Base-by-base conservation (phyloP, 352 stramenopile species). In the Phytophthora foliorum region DNA sequence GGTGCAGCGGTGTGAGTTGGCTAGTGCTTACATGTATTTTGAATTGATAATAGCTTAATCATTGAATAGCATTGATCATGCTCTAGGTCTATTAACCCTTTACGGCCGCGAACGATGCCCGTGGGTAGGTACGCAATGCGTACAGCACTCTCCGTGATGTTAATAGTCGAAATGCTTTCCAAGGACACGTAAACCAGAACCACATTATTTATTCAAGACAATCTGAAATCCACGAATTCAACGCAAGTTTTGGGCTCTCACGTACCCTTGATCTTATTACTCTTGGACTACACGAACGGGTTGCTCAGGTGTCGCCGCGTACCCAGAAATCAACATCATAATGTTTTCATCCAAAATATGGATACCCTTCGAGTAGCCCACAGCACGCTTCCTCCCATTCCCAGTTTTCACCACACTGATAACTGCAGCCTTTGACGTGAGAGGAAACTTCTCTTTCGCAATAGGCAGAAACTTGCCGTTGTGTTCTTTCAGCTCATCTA, bases 361-460 rank as follows among this genome's bases (percentile, higher is more conserved):
- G 19, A 48, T 16, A 2, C 19, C n/a, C 14, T 48, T 63, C 21
- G 27, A 25, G 36, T n/a, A 29, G 10, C 49, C 49, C 14, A n/a
- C n/a, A 44, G 27, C 32, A 19, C 29, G 29, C 17, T 56, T 63
- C 21, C 6, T 32, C n/a, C 8, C 21, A 36, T 13, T 17, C 24
- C n/a, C 55, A 21, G 8, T 16, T 19, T 44, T 46, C 13, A 63
- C 19, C 16, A 36, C 27, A 22, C 55, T 63, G 9, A 55, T 9
- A 19, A 63, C 3, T 14, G 44, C 55, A 24, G 31, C 41, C 31
- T 63, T 63, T 7, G 42, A 63, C 17, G 7, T 3, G 21, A 53
- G 14, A 24, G 56, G 56, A 45, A 55, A 45, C 31, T 63, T 63
- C 11, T 55, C 17, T 21, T 54, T 46, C 4, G 27, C 56, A 44